Evolutionary conservation across 75 land plant species (phyloP).

Genomic region (Cunninghamia lanceolata): DNA sequence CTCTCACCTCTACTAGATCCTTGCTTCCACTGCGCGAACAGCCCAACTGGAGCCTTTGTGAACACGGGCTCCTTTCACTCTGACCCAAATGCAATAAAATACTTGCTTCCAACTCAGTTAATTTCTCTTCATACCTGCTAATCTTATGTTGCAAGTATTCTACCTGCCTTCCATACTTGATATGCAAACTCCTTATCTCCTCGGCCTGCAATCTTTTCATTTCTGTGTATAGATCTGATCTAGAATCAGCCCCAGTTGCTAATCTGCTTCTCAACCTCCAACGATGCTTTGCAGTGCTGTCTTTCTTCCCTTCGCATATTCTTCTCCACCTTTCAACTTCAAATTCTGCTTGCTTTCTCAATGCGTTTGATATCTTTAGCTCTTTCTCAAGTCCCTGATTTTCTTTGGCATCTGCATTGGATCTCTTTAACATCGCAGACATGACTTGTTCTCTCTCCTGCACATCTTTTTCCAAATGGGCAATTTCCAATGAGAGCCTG

Average conservation of each 20-base stretch:
- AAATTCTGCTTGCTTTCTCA: constrained; percentile 54
- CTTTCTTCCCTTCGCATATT: constrained; percentile 28
- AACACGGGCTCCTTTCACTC: background rate
- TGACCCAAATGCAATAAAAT: constrained; percentile 11
- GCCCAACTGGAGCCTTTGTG: background rate
- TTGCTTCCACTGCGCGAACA: background rate
- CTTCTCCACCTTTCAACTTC: constrained; percentile 54
- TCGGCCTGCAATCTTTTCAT: constrained; percentile 8
- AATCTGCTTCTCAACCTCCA: constrained; percentile 33
- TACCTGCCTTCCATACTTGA: constrained; percentile 17
- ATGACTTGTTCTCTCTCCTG: constrained; percentile 76
- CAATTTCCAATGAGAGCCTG: constrained; percentile 48
- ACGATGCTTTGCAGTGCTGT: constrained; percentile 12
- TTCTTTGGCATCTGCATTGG: constrained; percentile 56
- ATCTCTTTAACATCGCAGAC: constrained; percentile 61
- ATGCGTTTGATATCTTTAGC: constrained; percentile 43
- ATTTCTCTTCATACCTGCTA: constrained; percentile 17
- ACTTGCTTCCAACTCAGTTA: constrained; percentile 16
- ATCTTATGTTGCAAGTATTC: constrained; percentile 16
- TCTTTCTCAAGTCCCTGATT: constrained; percentile 63
- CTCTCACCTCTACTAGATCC: constrained; percentile 14
- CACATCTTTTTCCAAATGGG: constrained; percentile 42
- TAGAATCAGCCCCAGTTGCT: background rate
- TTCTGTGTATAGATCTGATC: background rate
- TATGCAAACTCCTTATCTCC: constrained; percentile 9